phyloP scores from a whole-genome alignment of 768 basidiomycete genomes.

The Mycena floridula region DNA sequence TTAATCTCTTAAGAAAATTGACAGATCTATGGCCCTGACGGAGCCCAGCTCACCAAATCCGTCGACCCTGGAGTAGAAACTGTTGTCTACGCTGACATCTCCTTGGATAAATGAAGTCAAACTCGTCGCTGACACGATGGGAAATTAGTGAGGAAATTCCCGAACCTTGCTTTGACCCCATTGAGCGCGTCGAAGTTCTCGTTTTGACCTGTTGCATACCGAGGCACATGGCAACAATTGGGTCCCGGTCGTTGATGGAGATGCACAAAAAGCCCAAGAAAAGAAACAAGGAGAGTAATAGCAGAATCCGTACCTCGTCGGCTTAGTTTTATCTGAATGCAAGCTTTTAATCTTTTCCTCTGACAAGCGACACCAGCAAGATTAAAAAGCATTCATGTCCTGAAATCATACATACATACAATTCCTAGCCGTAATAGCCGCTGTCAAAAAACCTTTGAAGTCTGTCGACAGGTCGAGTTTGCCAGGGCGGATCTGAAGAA shows the following conservation, averaged over 20 bases:
- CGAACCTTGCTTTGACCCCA: background rate
- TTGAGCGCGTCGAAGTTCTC: slow-evolving; percentile 8
- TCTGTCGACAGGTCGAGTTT: no score
- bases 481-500: no score
- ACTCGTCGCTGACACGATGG: slow-evolving; percentile 19
- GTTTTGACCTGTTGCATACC: slow-evolving; percentile 20
- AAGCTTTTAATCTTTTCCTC: no score
- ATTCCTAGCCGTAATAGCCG: no score
- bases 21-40: slow-evolving; percentile 25
- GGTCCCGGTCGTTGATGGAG: slow-evolving; percentile 13
- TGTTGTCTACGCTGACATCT: slow-evolving; percentile 22
- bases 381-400: no score
- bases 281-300: slow-evolving; percentile 6
- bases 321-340: no score
- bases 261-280: slow-evolving; percentile 1
- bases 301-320: no score
- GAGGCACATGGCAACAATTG: slow-evolving; percentile 22
- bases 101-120: slow-evolving; percentile 20
- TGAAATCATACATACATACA: no score
- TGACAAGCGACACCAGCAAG: no score
- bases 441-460: no score
- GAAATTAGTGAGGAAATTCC: slow-evolving; percentile 17
- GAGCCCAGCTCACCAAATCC: slow-evolving; percentile 16
- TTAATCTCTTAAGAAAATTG: no score
- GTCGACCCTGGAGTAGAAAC: slow-evolving; percentile 19